Conservation (phyloP, 2,329 filamentous ascomycete genomes). For the Dactylellina drechsleri region DNA sequence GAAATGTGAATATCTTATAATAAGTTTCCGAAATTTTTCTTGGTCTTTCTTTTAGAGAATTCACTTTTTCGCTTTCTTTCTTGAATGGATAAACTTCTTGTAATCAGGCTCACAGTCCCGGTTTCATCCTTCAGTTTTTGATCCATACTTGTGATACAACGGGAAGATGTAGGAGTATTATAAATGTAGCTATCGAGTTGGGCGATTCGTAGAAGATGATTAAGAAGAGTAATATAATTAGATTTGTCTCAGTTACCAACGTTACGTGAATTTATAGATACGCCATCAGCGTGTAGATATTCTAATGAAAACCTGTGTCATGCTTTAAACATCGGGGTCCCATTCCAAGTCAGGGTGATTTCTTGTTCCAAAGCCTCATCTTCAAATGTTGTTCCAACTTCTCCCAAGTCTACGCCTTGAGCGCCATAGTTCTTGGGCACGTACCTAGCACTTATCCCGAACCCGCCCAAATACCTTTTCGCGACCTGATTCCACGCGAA, state of each 20-base stretch:
- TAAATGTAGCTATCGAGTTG: conserved; percentile 23
- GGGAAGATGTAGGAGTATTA: conserved; percentile 16
- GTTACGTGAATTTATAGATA: no score
- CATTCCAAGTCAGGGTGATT: conserved; percentile 47
- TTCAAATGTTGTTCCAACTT: neutral
- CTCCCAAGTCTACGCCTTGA: conserved; percentile 16
- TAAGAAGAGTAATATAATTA: neutral
- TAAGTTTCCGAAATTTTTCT: no score
- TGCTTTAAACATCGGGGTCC: conserved; percentile 22
- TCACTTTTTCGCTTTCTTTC: neutral
- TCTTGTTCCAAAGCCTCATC: conserved; percentile 42
- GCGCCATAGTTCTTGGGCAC: conserved; percentile 25
- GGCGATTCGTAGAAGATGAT: neutral
- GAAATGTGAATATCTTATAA: no score
- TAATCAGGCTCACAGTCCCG: neutral
- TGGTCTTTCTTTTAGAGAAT: no score
- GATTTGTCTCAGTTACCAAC: neutral
- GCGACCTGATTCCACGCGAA: conserved; percentile 52
- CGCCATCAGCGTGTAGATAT: no score
- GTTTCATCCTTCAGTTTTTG: neutral
- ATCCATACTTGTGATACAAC: no score
- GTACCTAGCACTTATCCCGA: conserved; percentile 44
- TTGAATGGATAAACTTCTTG: neutral
- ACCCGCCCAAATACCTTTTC: conserved; percentile 39
- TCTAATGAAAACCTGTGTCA: neutral